Percentiles rank a stretch among this genome's conserved stretches.
Evolutionary conservation across 305 asterid genomes (phyloP).

Genomic region (Ajuga reptans): DNA sequence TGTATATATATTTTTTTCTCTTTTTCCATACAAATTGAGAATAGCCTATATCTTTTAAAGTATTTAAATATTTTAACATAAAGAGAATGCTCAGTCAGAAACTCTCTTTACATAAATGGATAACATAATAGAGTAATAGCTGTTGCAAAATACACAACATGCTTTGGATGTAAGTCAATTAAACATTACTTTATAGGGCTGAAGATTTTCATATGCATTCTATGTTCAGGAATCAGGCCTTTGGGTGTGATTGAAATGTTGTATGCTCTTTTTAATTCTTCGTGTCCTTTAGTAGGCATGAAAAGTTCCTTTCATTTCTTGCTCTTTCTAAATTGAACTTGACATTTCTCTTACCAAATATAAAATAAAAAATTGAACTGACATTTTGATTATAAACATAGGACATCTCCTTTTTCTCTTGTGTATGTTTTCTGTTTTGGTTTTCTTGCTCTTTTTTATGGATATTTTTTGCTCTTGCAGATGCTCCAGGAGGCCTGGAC

Average conservation of each 20-base stretch:
- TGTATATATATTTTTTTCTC: too few species aligned
- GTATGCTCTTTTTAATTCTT: not conserved
- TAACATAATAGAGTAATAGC: not conserved
- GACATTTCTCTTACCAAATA: too few species aligned
- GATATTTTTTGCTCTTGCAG: slow-evolving; percentile 25
- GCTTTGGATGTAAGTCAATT: not conserved
- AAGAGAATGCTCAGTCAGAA: not conserved
- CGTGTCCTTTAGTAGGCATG: not conserved
- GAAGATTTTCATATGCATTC: not conserved
- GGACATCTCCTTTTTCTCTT: too few species aligned
- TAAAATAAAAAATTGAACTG: not conserved
- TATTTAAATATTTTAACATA: not conserved
- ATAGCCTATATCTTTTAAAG: not conserved
- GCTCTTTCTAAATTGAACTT: not conserved
- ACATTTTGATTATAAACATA: not conserved
- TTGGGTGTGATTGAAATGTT: not conserved
- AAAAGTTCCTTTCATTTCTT: too few species aligned
- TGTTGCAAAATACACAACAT: not conserved
- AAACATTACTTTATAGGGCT: not conserved
- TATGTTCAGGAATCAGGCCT: not conserved
- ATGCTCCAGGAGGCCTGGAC: slow-evolving; percentile 29
- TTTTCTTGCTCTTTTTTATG: not conserved
- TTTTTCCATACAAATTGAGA: not conserved
- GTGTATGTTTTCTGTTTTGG: not conserved
- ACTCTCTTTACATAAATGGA: not conserved